Evolutionary conservation across 2,329 filamentous ascomycete genomes (phyloP), one percentile per base, ranked within the genome.

Genomic region (Drechmeria coniospora): DNA sequence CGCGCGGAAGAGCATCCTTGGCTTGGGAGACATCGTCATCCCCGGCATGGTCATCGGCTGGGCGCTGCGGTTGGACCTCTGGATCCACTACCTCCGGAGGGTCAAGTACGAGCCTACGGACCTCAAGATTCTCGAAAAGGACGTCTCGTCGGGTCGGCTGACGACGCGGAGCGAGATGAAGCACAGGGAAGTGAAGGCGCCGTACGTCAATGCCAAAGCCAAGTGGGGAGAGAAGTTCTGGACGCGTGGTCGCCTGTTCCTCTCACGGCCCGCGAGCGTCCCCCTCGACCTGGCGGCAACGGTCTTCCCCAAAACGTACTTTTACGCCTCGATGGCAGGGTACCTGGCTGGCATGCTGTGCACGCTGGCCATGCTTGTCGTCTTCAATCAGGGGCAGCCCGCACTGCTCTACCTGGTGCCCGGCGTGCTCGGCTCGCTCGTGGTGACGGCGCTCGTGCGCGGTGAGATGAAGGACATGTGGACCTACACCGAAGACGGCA

Each of bases 361-460:
- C 2, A 94, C 87, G 0, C 53, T 94, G 12, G 57, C 65, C 0
- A 79, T 84, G 42, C 78, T 95, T 55, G 63, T 84, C 27, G 56
- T 82, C 8, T 90, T 74, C 44, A 66, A 77, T 25, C 82, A 82
- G 36, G 82, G 81, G 3, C 87, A 98, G 47, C 87, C 87, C 1
- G 87, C 90, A 6, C 63, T 98, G 18, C 59, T 98, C 10, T 95
- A 95, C 47, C 70, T 98, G 6, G 90, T 95, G 0, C 87, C 87
- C 0, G 77, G 80, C 1, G 82, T 95, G 0, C 56, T 94, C 5
- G 61, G 68, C 2, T 68, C 76, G 2, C 47, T 90, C 1, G 92
- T 82, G 78, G 51, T 73, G 4, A 90, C 79, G 2, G 87, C 78
- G 0, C 40, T 74, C 4, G 47, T 65, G 12, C 69, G 74, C 8